Evolutionary conservation across 164 flowering plant species (phyloP), one percentile per base, ranked within the genome.

Genomic region (Chimonanthus praecox): DNA sequence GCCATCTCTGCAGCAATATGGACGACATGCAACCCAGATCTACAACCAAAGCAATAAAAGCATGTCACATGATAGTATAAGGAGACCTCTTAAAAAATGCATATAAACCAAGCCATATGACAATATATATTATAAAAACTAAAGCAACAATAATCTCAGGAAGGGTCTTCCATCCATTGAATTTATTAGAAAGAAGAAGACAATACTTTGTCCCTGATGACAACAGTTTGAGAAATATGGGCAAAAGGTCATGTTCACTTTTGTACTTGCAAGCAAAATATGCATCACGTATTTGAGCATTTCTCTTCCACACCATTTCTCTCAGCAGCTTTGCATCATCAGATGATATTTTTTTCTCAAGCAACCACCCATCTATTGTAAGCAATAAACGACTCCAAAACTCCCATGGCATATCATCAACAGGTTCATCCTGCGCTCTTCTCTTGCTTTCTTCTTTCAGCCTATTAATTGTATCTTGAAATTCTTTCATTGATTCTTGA

Each of bases 1-100:
- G 99, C 99, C 97, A 94, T 94, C 84, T 94, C 99, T 58, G 96
- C 99, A 64, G 99, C 97, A 77, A 94, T 87, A 80, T 94, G 97
- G 84, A 94, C 78, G 74, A 94, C 80, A 86, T 91, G 85, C 79
- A 94, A 85, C 77, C 88, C 90, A 75, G 88, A 71, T 82, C 99
- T 94, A 82, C 76, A 73, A 77, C 82, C 61, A 79, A 68, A 9
- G 47, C 75, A 80, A 79, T 44, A 73, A 76, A 61, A 77, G n/a
- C 46, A 44, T 46, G 47, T 66, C 48, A 44, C 44, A 63, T 48
- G 16, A 3, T 54, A 66, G 13, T 45, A 43, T 46, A 66, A 21
- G 66, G 46, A 33, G 33, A 33, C 33, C 33, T 33, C 33, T 33
- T 1, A 33, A 33, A 33, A 33, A 33, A 33, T 33, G 33, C 33